phyloP scores from a whole-genome alignment of 2,329 filamentous ascomycete genomes.

The Exophiala sp. region DNA sequence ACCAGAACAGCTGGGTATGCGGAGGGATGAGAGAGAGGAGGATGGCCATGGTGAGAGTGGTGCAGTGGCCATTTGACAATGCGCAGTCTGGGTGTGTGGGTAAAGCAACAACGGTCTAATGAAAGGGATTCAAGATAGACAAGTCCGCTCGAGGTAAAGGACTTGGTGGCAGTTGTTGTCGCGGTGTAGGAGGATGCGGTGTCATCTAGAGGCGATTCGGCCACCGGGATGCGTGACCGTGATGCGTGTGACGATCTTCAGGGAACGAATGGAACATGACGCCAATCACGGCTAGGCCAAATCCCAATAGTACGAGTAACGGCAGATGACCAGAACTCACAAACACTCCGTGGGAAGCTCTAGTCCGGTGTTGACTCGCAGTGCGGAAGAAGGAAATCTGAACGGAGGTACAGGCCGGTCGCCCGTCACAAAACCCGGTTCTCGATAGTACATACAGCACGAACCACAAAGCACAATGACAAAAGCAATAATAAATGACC shows the following conservation, averaged over 20 bases:
- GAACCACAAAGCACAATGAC: too few species aligned
- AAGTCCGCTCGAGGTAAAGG: too few species aligned
- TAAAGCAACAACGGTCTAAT: constrained; percentile 1
- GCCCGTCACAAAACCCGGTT: too few species aligned
- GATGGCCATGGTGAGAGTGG: constrained; percentile 57
- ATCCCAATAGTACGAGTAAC: background rate
- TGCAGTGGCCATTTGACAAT: constrained; percentile 49
- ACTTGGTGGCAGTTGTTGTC: constrained; percentile 1
- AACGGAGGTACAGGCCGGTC: too few species aligned
- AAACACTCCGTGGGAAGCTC: too few species aligned
- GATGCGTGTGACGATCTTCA: background rate
- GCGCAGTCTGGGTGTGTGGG: background rate
- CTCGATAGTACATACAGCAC: too few species aligned
- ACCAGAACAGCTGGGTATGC: constrained; percentile 18
- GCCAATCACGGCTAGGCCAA: constrained; percentile 3
- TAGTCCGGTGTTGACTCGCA: too few species aligned
- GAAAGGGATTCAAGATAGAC: background rate
- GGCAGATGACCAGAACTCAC: constrained; percentile 5
- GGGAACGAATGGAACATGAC: background rate
- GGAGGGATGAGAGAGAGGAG: constrained; percentile 45
- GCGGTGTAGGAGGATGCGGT: background rate
- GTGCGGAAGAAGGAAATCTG: too few species aligned
- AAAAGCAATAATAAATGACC: too few species aligned
- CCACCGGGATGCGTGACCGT: constrained; percentile 1
- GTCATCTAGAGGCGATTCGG: constrained; percentile 4